Base-by-base conservation (phyloP, 305 asterid species). In the Solanum hybrid region DNA sequence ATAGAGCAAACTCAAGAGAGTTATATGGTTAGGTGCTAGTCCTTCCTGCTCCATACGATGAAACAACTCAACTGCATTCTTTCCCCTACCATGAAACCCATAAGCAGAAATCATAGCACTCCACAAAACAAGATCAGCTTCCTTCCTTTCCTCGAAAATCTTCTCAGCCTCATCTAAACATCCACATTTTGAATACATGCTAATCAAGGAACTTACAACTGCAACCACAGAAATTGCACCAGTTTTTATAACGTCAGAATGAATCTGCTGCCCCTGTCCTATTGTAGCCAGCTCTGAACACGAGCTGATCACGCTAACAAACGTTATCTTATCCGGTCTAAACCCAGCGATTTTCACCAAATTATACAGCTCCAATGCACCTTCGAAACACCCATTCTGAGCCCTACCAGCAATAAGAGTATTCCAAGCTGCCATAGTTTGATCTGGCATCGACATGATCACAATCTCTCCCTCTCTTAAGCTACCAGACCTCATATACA, bases 171-270 rank as follows among this genome's bases (percentile, higher is more conserved):
- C 97, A 32, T 94, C 95, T 88, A 97, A 91, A 92, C 98, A 96
- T 31, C 99, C 99, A 90, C 99, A 96, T 32, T 94, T 92, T 3
- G 99, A 96, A 89, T 97, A 97, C 99, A 96, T 96, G 93, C 97
- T 96, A 72, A 97, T 93, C 38, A 97, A 91, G 12, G 99, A 95
- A 89, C 97, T 96, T 77, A 92, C 88, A 90, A 96, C 95, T 12
- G 98, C 91, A 89, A 94, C 93, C 89, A 41, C 95, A 10, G 93
- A 93, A 8, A 78, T 36, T 7, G 94, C 95, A 83, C 99, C 98
- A 3, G 95, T 92, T 92, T 96, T 97, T 75, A 96, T 91, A 22
- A 90, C 96, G 87, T 97, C 99, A 8, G 97, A 94, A 72, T 97
- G 99, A 92, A 97, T 92, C 92, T 96, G 99, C 94, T 93, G 98